Base-by-base conservation (phyloP, 306 rosid genomes). In the Bauhinia variegata region DNA sequence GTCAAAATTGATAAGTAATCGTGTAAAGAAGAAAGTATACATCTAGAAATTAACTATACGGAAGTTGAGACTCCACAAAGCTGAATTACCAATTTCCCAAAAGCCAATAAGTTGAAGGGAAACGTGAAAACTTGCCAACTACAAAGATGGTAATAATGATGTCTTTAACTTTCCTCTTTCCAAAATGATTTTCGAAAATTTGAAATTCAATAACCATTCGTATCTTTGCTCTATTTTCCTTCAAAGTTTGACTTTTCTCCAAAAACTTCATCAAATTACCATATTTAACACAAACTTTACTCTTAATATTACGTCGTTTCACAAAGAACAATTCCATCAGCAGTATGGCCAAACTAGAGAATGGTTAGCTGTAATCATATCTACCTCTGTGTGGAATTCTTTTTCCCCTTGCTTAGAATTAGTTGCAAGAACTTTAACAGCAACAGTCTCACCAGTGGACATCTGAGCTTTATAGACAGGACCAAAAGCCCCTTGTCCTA, bases 401-500 rank as follows among this genome's bases (percentile, higher is more conserved):
- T 81, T 95, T 74, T 88, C 99, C 67, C 99, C 99, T 80, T 95
- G 99, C 84, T 85, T 95, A 69, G 99, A 95, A 82, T 95, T 83
- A 52, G 88, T 88, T 47, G 96, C 99, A 66, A 95, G 99, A 66
- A 95, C 95, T 82, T 95, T 95, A 48, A 95, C 96, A 15, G 99
- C 99, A 71, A 95, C 89, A 8, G 83, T 86, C 75, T 90, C 99
- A 0, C 97, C 97, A 1, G 95, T 88, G 11, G 83, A 81, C 97
- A 95, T 90, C 62, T 90, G 97, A 80, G 99, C 99, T 79, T 73
- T 95, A 78, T 88, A 95, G 71, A 95, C 99, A 68, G 95, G 97
- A 75, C 99, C 99, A 70, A 95, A 95, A 10, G 99, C 97, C 38
- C 99, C 99, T 78, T 95, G 96, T 67, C 99, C 99, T 72, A 95